These are phyloP conservation scores for Plectosphaerella plurivora DNA, from an alignment of 2,329 filamentous ascomycete species.

Conservation along the genomic window DNA sequence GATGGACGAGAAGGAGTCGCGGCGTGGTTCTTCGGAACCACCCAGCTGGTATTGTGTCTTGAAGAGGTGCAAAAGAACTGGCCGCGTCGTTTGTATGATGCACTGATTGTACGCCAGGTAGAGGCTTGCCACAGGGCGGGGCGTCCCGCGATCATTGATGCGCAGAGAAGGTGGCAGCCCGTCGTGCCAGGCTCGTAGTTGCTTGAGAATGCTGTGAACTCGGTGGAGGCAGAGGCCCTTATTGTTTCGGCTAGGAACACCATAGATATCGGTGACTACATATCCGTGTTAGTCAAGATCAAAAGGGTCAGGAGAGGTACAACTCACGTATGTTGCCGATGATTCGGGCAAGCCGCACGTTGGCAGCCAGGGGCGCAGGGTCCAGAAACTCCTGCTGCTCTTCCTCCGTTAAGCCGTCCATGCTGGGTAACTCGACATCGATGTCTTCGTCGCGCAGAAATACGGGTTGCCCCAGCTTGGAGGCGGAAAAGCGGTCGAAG, in stretches of 20 bases:
- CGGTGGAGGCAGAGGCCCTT: slow-evolving; percentile 21
- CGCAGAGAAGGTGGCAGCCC: slow-evolving; percentile 17
- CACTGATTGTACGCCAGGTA: slow-evolving; percentile 27
- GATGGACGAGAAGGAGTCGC: slow-evolving; percentile 21
- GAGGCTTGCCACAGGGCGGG: slow-evolving; percentile 25
- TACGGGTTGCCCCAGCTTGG: slow-evolving; percentile 25
- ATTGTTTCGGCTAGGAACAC: slow-evolving; percentile 19
- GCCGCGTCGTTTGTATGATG: slow-evolving; percentile 27
- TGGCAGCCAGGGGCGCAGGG: slow-evolving; percentile 18
- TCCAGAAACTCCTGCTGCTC: slow-evolving; percentile 22
- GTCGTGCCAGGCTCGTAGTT: slow-evolving; percentile 22
- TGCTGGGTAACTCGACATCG: slow-evolving; percentile 24
- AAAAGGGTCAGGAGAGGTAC: background rate
- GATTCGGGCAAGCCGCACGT: slow-evolving; percentile 22
- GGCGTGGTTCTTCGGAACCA: slow-evolving; percentile 9
- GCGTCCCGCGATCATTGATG: slow-evolving; percentile 18
- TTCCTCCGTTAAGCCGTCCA: slow-evolving; percentile 18
- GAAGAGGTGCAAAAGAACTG: slow-evolving; percentile 23
- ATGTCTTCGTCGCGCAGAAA: slow-evolving; percentile 25
- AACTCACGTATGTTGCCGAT: slow-evolving; percentile 15
- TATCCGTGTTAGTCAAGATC: background rate
- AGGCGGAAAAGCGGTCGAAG: slow-evolving; percentile 25
- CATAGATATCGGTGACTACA: slow-evolving; percentile 20
- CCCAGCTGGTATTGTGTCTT: slow-evolving; percentile 15
- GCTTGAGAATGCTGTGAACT: slow-evolving; percentile 20